Evolutionary conservation across 495 filamentous ascomycete species (phyloP).

Genomic region (Penicillium atrosanguineum): DNA sequence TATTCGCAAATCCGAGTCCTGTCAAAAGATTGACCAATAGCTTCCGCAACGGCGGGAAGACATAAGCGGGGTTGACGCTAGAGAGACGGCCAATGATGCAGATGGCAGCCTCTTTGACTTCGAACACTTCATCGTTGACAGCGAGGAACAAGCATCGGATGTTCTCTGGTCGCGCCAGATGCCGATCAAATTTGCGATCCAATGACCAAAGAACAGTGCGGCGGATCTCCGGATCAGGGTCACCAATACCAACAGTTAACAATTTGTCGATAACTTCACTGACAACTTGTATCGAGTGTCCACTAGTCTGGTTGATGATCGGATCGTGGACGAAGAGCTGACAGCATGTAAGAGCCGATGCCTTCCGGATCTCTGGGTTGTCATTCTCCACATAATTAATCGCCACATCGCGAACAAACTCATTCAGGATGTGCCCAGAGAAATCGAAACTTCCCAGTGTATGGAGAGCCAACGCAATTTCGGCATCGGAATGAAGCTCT

Average conservation of each 20-base stretch:
- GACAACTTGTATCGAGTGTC: conserved; percentile 93
- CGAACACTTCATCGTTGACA: conserved; percentile 91
- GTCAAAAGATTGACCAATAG: conserved; percentile 93
- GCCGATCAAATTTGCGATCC: conserved; percentile 90
- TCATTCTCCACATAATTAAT: conserved; percentile 97
- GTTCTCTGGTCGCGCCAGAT: conserved; percentile 92
- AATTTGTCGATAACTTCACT: conserved; percentile 96
- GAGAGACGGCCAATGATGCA: conserved; percentile 94
- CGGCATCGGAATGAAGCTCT: conserved; percentile 67
- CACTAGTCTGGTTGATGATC: conserved; percentile 95
- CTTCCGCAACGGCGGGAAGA: conserved; percentile 91
- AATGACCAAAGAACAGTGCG: conserved; percentile 82
- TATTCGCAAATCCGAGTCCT: conserved; percentile 93
- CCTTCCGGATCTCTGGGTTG: conserved; percentile 88
- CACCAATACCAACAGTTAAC: conserved; percentile 88
- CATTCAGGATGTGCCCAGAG: conserved; percentile 87
- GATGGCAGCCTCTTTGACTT: conserved; percentile 90
- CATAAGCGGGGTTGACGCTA: conserved; percentile 89
- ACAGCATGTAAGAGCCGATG: conserved; percentile 93
- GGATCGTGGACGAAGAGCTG: conserved; percentile 95
- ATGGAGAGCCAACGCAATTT: conserved; percentile 87
- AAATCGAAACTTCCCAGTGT: conserved; percentile 98
- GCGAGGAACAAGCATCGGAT: conserved; percentile 93
- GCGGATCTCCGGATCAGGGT: conserved; percentile 84
- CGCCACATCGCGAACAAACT: conserved; percentile 97